phyloP scores from a whole-genome alignment of 139 green algal genomes.

The Coccomyxa sp. region DNA sequence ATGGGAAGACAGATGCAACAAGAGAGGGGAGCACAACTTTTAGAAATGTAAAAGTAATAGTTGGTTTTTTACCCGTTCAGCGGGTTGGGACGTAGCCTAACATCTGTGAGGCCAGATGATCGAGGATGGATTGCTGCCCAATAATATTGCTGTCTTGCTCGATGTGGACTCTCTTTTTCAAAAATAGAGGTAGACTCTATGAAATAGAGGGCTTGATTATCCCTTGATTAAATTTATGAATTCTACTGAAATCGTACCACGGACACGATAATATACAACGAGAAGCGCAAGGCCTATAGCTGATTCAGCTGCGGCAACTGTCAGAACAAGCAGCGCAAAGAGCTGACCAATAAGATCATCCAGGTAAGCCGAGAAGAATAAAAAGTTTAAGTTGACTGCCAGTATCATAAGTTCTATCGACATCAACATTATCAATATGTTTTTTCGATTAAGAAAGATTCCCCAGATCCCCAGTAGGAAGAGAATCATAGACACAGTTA shows the following conservation, averaged over 20 bases:
- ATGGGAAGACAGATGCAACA: too few species aligned
- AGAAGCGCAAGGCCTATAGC: slow-evolving; percentile 50
- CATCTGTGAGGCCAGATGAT: too few species aligned
- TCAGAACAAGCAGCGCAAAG: slow-evolving; percentile 55
- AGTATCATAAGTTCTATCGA: slow-evolving; percentile 52
- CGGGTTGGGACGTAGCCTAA: too few species aligned
- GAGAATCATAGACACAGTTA: slow-evolving; percentile 48
- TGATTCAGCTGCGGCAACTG: slow-evolving; percentile 53
- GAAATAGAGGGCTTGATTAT: slow-evolving; percentile 11
- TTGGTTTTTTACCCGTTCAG: too few species aligned
- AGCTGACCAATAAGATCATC: slow-evolving; percentile 55
- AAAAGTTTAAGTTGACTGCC: slow-evolving; percentile 53
- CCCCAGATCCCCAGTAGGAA: slow-evolving; percentile 61
- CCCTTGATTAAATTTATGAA: slow-evolving; percentile 56
- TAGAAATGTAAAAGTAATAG: too few species aligned
- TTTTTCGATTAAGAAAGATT: slow-evolving; percentile 61
- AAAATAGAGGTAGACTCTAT: too few species aligned
- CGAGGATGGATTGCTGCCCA: too few species aligned
- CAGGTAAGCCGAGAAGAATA: slow-evolving; percentile 52
- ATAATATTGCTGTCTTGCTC: too few species aligned
- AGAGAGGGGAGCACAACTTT: too few species aligned
- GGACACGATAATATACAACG: slow-evolving; percentile 52
- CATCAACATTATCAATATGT: slow-evolving; percentile 56
- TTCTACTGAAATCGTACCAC: slow-evolving; percentile 54
- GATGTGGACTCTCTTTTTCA: too few species aligned